Evolutionary conservation across 2,329 filamentous ascomycete species (phyloP).

Genomic region (Myriosclerotinia curreyana): DNA sequence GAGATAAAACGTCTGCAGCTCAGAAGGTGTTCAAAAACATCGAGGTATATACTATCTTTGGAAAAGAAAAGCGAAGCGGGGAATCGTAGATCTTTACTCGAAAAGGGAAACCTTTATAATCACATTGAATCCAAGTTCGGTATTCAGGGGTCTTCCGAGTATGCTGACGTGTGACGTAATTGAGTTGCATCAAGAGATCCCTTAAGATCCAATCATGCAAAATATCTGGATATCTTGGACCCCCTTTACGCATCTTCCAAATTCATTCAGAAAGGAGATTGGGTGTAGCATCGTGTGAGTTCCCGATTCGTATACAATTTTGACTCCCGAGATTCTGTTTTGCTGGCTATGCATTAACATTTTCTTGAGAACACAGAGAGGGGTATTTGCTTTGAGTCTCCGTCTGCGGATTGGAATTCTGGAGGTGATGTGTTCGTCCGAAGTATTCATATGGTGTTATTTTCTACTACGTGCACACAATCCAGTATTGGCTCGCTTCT

Average conservation of each 20-base stretch:
- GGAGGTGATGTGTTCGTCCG: too few species aligned
- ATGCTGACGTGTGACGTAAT: background rate
- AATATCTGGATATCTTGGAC: background rate
- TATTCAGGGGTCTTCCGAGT: background rate
- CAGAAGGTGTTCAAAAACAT: background rate
- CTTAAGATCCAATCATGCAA: background rate
- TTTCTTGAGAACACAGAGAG: too few species aligned
- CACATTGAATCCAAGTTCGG: background rate
- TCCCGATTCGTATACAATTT: background rate
- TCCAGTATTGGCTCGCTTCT: too few species aligned
- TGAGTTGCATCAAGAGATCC: background rate
- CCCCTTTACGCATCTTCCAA: background rate
- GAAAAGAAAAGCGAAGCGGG: too few species aligned
- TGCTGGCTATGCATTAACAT: too few species aligned
- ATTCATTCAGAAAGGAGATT: background rate
- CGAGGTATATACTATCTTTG: background rate
- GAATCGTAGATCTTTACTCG: background rate
- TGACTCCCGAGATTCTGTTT: background rate
- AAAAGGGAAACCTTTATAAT: too few species aligned
- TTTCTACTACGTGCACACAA: too few species aligned
- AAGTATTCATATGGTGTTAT: too few species aligned
- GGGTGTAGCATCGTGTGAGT: background rate
- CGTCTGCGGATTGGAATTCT: too few species aligned
- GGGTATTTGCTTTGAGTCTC: too few species aligned
- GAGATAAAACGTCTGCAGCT: background rate